Base-by-base conservation (phyloP, 345 rosid species). In the Brassica rapa region DNA sequence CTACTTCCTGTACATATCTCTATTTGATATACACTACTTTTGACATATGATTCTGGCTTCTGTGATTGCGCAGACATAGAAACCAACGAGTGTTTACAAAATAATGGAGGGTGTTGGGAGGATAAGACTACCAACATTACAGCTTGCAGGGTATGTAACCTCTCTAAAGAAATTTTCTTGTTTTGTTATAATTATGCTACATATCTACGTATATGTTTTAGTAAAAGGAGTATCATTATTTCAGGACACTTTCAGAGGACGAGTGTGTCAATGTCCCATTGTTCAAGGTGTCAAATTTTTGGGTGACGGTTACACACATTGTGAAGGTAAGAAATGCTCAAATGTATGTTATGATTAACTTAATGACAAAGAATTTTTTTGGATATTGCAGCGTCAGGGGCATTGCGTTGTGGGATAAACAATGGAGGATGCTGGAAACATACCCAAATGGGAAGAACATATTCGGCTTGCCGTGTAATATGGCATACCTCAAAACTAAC, bases 51-150 rank as follows among this genome's bases (percentile, higher is more conserved):
- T 1, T 65, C 43, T 27, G n/a, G 12, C 27, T 77, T 11, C 1
- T 72, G 27, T 56, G 66, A 74, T 66, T 62, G 16, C n/a, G 79
- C 93, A 95, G 99, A 89, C 77, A 72, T 95, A 66, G 90, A 91
- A 86, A 93, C 99, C 43, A 95, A 95, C 27, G 96, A 95, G 70
- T 95, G 98, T 82, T 80, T 95, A 67, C 87, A 87, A 23, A 89
- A 90, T 63, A 91, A 89, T 71, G 99, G 96, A 62, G 99, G 98
- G 16, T 95, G 99, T 86, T 95, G 99, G 99, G 86, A 84, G 84
- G 96, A 95, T 78, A 75, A 88, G 59, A 76, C 14, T 35, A 83
- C 90, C 32, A 90, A 95, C 78, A 71, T 90, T 46, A 81, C 98
- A 27, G 99, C 99, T 68, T 95, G 99, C 92, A 86, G 84, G 89